Base-by-base conservation (phyloP, 441 rosid species). In the Brassica hybrid region DNA sequence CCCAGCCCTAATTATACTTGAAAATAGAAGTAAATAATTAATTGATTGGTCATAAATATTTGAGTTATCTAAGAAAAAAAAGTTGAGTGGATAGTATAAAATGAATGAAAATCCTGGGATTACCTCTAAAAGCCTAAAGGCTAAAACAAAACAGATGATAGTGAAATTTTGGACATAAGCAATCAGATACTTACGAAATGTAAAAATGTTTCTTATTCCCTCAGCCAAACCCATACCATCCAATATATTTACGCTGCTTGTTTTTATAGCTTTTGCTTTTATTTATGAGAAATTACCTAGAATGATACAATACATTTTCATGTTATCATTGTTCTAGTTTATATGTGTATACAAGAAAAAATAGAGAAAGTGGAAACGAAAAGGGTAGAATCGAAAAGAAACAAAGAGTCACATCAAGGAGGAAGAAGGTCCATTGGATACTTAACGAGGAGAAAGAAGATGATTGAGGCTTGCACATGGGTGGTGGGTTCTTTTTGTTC, bases 401-500 rank as follows among this genome's bases (percentile, higher is more conserved):
- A 73, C 6, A 6, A 45, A 38, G 61, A 78, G 74, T 74, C 78
- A 69, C 78, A 54, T 79, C 78, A 74, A 21, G 9, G 56, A 69
- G 11, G 7, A 68, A 62, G 60, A 19, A 41, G 38, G 57, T 78
- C 77, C 73, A 60, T 67, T 38, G 65, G 74, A 59, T 60, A 67
- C 73, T 78, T 67, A 73, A 78, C 50, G 65, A 67, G 77, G 41
- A 72, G 69, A 52, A 66, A 72, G 74, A 48, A 72, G 70, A 73
- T 57, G 75, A 17, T 3, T 8, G 57, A 56, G 75, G 58, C 34
- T 57, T 16, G 79, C 82, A 79, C 82, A 79, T 79, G 82, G 78
- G 43, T 69, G 66, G 79, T 79, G 72, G 82, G 73, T 34, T 79
- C 71, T 52, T 72, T 70, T 70, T 57, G 73, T 70, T 70, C 65